A percentile compares a stretch with the other conserved stretches of the same genome.
phyloP scores from a whole-genome alignment of 495 filamentous ascomycete species.

The Thermothielavioides terrestris region DNA sequence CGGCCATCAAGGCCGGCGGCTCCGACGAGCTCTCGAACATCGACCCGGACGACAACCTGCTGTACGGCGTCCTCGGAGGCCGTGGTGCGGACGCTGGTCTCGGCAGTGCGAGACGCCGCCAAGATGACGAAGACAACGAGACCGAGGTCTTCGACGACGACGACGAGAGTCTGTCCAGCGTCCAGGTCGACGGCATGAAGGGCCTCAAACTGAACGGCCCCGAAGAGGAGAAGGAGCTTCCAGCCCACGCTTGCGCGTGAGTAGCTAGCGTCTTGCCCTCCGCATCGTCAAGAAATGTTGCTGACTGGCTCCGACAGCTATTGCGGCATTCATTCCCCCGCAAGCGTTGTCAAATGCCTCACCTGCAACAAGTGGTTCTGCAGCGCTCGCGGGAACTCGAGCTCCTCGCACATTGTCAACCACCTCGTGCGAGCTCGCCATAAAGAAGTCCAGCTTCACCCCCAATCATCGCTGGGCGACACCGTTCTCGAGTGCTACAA shows the following conservation, averaged over 20 bases:
- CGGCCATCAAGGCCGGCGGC: slow-evolving; percentile 61
- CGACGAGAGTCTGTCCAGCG: slow-evolving; percentile 83
- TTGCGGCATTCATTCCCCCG: slow-evolving; percentile 93
- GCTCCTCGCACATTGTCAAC: slow-evolving; percentile 96
- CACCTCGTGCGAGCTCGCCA: slow-evolving; percentile 95
- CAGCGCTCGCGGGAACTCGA: slow-evolving; percentile 92
- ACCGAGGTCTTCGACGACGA: slow-evolving; percentile 82
- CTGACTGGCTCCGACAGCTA: slow-evolving; percentile 49
- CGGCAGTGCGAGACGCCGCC: slow-evolving; percentile 46
- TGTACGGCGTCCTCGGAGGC: slow-evolving; percentile 56
- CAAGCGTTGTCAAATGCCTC: slow-evolving; percentile 92
- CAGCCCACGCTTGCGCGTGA: slow-evolving; percentile 93
- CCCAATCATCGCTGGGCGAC: slow-evolving; percentile 89
- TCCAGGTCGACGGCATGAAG: slow-evolving; percentile 66
- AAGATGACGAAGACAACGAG: slow-evolving; percentile 81
- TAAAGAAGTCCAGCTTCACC: slow-evolving; percentile 97
- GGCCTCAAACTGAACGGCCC: slow-evolving; percentile 53
- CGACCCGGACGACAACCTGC: slow-evolving; percentile 69
- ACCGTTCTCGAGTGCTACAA: slow-evolving; percentile 99
- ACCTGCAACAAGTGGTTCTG: slow-evolving; percentile 98
- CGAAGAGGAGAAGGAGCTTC: slow-evolving; percentile 84
- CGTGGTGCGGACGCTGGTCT: slow-evolving; percentile 46
- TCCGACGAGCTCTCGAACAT: slow-evolving; percentile 54
- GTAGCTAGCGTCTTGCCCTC: slow-evolving; percentile 26
- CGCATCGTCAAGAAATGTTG: not conserved